Evolutionary conservation across 2,329 filamentous ascomycete species (phyloP), one percentile per base, ranked within the genome.

Genomic region (Aspergillus sp.): DNA sequence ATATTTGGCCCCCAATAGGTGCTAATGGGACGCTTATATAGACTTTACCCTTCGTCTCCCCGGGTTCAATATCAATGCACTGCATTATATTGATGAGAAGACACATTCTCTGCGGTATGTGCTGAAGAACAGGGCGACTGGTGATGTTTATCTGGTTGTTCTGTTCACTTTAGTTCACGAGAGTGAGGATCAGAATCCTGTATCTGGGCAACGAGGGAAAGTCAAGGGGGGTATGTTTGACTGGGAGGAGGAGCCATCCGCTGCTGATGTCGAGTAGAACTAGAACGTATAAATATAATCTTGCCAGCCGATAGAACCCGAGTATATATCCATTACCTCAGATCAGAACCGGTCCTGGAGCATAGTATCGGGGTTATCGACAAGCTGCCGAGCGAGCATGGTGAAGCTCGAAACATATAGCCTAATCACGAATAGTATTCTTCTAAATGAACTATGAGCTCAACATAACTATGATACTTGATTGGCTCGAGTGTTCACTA

Each of bases 51-150:
- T 77, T 15, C 71, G 71, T 11, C 60, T 77, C 22, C 74, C 72
- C 24, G 71, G 74, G 1, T 73, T 76, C 53, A 62, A 59, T 15
- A 62, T 75, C 44, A 73, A 71, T 55, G 66, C 75, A 48, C 62
- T 68, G 41, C 68, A 73, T 48, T 75, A 76, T 55, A 72, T 79
- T n/a, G 70, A 77, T 67, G 83, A 85, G 71, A 90, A 89, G 81
- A 89, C 90, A 80, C 90, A 96, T 77, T 83, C 87, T 65, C 84
- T 96, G 77, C 93, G 93, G 83, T 97, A 98, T 76, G 91, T 96
- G 57, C 83, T 98, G 69, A 93, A 93, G 71, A 90, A 97, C 74
- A 85, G 85, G 59, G 75, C 80, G 20, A 93, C 90, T 0, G 84
- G 84, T 48, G 83, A 90, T 34, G 83, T 90, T 15, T 90, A 96